A percentile compares a stretch with the other conserved stretches of the same genome.
These are phyloP conservation scores for Trametes sp. DNA, from an alignment of 1,284 basidiomycete species.

Conservation along the genomic window DNA sequence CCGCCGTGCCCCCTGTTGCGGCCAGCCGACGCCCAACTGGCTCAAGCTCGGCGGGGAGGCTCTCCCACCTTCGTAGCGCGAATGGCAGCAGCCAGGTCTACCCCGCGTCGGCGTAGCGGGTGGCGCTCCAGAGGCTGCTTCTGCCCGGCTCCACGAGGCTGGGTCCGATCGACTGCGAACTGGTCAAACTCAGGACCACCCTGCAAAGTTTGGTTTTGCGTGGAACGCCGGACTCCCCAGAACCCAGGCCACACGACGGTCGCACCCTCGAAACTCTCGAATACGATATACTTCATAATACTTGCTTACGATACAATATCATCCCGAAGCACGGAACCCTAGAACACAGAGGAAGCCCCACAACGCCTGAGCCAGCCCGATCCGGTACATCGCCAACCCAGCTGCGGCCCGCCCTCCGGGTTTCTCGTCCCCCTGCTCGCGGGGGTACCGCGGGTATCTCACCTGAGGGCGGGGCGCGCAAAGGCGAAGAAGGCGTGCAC, in stretches of 20 bases:
- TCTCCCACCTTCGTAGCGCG: not conserved
- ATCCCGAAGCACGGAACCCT: not conserved
- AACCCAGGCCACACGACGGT: not conserved
- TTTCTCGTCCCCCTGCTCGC: not conserved
- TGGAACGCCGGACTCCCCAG: not conserved
- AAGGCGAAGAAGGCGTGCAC: conserved; percentile 8
- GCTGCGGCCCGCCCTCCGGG: not conserved
- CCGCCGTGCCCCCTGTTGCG: not conserved
- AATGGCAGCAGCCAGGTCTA: not conserved
- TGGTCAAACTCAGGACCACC: not conserved
- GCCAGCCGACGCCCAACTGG: not conserved
- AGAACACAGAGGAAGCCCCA: not conserved
- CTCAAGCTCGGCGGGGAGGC: conserved; percentile 1
- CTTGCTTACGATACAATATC: conserved; percentile 1
- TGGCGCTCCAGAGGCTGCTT: not conserved
- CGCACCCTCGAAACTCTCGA: too few species aligned
- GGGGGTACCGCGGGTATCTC: not conserved
- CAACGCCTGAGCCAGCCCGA: conserved; percentile 10
- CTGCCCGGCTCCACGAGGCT: not conserved
- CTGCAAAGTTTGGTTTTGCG: not conserved
- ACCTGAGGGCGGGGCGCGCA: not conserved
- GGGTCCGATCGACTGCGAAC: not conserved
- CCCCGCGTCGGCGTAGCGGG: not conserved
- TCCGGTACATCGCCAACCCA: conserved; percentile 1
- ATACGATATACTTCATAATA: conserved; percentile 9